Evolutionary conservation across 805 yeast species (phyloP).

Genomic region (Saccharomycopsis guyanensis): DNA sequence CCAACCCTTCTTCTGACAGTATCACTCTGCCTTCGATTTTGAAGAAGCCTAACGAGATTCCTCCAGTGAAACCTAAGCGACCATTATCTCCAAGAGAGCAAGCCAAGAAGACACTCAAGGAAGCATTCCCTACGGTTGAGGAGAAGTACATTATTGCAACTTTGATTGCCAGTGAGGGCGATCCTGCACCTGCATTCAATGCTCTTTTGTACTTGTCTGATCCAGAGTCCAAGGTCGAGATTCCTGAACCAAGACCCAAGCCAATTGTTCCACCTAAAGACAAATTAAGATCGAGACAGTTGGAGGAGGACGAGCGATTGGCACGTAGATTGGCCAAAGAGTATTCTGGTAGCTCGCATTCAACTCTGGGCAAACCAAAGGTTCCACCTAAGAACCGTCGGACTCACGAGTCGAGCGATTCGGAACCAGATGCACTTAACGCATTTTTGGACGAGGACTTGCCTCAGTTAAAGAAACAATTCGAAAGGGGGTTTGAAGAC

Average conservation of each 20-base stretch:
- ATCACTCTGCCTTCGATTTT: slow-evolving; percentile 15
- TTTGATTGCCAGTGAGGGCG: slow-evolving; percentile 77
- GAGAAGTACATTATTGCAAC: slow-evolving; percentile 67
- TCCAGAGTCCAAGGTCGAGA: slow-evolving; percentile 37
- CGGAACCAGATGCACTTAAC: slow-evolving; percentile 27
- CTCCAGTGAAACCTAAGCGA: slow-evolving; percentile 47
- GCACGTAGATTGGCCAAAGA: slow-evolving; percentile 76
- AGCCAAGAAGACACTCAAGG: slow-evolving; percentile 54
- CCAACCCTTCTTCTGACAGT: slow-evolving; percentile 10
- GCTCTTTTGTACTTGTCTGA: slow-evolving; percentile 78
- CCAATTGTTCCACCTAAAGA: slow-evolving; percentile 27
- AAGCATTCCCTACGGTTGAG: slow-evolving; percentile 80
- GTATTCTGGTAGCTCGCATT: slow-evolving; percentile 25
- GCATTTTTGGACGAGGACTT: slow-evolving; percentile 49
- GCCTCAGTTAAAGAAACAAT: slow-evolving; percentile 56
- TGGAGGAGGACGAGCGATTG: slow-evolving; percentile 68
- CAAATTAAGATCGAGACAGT: slow-evolving; percentile 32
- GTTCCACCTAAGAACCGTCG: slow-evolving; percentile 5
- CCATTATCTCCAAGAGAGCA: slow-evolving; percentile 55
- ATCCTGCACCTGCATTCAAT: slow-evolving; percentile 78
- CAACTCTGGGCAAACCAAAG: slow-evolving; percentile 17
- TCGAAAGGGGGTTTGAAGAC: slow-evolving; percentile 72
- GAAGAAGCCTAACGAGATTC: slow-evolving; percentile 21
- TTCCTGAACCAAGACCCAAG: slow-evolving; percentile 23
- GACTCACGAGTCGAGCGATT: slow-evolving; percentile 1